These are phyloP conservation scores for Camptophora hylomeconis DNA, from an alignment of 2,329 filamentous ascomycete genomes.

Conservation along the genomic window DNA sequence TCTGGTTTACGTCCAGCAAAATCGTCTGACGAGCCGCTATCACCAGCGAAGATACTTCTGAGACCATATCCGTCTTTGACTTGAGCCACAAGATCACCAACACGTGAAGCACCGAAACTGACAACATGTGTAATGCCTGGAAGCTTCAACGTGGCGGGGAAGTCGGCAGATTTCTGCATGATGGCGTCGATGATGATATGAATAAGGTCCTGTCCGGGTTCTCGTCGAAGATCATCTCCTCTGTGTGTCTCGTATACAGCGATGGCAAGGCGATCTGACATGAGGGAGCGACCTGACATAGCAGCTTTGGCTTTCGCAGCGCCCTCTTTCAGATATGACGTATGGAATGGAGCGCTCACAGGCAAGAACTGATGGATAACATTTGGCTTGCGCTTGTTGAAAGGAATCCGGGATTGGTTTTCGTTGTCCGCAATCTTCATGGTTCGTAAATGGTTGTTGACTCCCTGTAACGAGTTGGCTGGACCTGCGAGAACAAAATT, in stretches of 20 bases:
- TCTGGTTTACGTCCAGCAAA: constrained; percentile 1
- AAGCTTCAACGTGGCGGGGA: constrained; percentile 11
- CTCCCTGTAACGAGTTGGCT: constrained; percentile 18
- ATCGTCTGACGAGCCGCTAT: not conserved
- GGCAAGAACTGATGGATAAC: constrained; percentile 24
- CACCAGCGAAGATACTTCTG: constrained; percentile 17
- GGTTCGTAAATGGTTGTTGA: constrained; percentile 18
- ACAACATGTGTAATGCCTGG: constrained; percentile 22
- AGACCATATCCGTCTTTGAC: constrained; percentile 22
- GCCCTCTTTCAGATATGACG: constrained; percentile 20
- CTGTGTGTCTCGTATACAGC: constrained; percentile 23
- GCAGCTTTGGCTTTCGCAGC: constrained; percentile 17
- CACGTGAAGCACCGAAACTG: constrained; percentile 23
- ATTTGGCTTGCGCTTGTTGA: constrained; percentile 20
- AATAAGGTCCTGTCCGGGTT: constrained; percentile 4
- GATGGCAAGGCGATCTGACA: constrained; percentile 12
- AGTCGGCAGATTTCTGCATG: constrained; percentile 12
- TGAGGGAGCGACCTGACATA: constrained; percentile 9
- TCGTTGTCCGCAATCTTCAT: constrained; percentile 14
- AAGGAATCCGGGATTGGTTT: constrained; percentile 21
- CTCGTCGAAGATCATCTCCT: constrained; percentile 19
- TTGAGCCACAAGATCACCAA: constrained; percentile 19
- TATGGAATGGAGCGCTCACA: constrained; percentile 30
- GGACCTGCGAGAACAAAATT: constrained; percentile 22
- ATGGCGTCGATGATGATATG: constrained; percentile 8